Evolutionary conservation across 169 alveolate species (phyloP), one percentile per base, ranked within the genome.

Genomic region (Babesia ovata): DNA sequence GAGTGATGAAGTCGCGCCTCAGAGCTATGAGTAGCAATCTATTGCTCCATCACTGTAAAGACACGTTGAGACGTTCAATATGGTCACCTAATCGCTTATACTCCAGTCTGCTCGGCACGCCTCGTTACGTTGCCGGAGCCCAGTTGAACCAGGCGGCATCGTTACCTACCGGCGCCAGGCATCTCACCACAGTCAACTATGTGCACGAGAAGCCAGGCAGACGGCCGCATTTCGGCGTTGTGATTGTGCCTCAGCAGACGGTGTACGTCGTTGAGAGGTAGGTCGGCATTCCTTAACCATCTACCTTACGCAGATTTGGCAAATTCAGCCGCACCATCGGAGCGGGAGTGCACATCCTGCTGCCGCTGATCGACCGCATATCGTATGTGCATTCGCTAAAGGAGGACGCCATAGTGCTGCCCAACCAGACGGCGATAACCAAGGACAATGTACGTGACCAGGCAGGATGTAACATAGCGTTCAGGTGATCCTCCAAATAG

Each of bases 381-480:
- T 96, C 97, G n/a, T 95, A 96, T 76, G 85, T 92, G 6, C 98
- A 95, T 70, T 94, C 98, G 36, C 85, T 96, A 42, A 96, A 96
- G 91, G 99, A 96, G 78, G 96, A 95, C 70, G 94, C 94, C 24
- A 91, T 95, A 22, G 93, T 92, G 2, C 94, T 96, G 16, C 95
- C 97, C 12, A 95, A 95, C 59, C 93, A 97, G 85, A 93, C 97
- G 36, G 98, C 98, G 28, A 96, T 97, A 14, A 97, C 99, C 22
- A 93, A 95, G 77, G 99, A 97, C 70, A 97, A 95, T 67, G 98
- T 93, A 39, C 60, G 91, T 62, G 11, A 52, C 48, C 21, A 0
- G 12, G 13, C 21, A 0, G 12, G 57, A 2, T 3, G 10, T 2
- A 10, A 54, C 28, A 61, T 24, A 0, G n/a, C 42, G 16, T 28